Evolutionary conservation across 352 stramenopile genomes (phyloP), one percentile per base, ranked within the genome.

Genomic region (Bremia lactucae): DNA sequence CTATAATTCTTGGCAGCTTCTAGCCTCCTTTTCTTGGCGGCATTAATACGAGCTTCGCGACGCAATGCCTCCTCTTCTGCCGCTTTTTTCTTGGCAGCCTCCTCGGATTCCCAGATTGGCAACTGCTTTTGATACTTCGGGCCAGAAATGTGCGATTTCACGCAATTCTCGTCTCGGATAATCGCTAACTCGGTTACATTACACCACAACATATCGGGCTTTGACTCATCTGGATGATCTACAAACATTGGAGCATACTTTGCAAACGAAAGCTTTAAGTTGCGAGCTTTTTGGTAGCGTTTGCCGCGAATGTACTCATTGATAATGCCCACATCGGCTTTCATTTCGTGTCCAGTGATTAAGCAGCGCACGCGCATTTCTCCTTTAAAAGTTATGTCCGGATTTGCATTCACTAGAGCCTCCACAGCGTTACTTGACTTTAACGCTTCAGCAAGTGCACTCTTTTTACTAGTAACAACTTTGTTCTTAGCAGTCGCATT

Each of bases 301-400:
- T 83, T 86, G 35, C 73, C 73, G 9, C 38, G 40, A 23, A 81
- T 62, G 49, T 86, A 67, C 43, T 49, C 44, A 4, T 53, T 61
- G 45, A 86, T 75, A n/a, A 68, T 43, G 15, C 63, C 59, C 28
- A 60, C 36, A 11, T 80, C 65, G 3, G 73, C 73, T 45, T 71
- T 68, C 68, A 86, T 82, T 42, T 86, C 73, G 40, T 86, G 73
- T 8, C 68, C 59, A 2, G 73, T 86, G 4, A 62, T 74, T 13
- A 52, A 62, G 53, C 73, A 86, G 22, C 68, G 67, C 31, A 86
- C 71, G 13, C 65, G 62, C 13, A 63, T 51, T 2, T 80, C 63
- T 9, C 55, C 55, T 22, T 61, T 36, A 49, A 76, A 79, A 26
- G 55, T 61, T 19, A 86, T 18, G 35, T 82, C 71, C 18, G 40